Evolutionary conservation across 768 basidiomycete genomes (phyloP).

Genomic region (Leucosporidium creatinivorum): DNA sequence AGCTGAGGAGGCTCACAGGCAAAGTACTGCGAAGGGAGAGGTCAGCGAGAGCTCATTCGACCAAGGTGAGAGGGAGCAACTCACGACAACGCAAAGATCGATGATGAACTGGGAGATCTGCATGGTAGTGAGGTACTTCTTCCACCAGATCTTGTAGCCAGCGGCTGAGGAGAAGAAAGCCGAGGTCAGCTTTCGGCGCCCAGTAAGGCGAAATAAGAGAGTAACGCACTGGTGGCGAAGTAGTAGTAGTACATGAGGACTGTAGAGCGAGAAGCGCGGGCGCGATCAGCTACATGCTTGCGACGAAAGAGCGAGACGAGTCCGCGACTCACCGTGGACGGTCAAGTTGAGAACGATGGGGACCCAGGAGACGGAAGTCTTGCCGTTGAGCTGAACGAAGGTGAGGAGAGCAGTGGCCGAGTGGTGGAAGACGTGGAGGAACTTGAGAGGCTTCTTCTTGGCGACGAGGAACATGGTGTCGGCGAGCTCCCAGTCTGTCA

Average conservation of each 20-base stretch:
- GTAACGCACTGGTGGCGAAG: not conserved
- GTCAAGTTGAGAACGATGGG: constrained; percentile 61
- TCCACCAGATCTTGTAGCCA: constrained; percentile 5
- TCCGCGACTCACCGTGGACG: not conserved
- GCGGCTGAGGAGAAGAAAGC: not conserved
- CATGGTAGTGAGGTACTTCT: constrained; percentile 74
- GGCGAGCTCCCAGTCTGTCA: constrained; percentile 67
- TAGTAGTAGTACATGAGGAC: constrained; percentile 82
- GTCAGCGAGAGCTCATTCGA: not conserved
- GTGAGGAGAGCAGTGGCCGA: constrained; percentile 93
- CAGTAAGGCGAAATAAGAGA: not conserved
- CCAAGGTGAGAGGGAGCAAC: not conserved
- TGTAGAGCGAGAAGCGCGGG: too few relatives aligned
- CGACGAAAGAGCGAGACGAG: too few relatives aligned
- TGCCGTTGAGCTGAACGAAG: constrained; percentile 87
- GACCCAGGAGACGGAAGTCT: constrained; percentile 93
- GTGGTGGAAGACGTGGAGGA: constrained; percentile 98
- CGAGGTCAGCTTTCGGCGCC: not conserved
- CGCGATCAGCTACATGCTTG: too few relatives aligned
- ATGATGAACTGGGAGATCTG: constrained; percentile 94
- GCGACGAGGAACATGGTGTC: constrained; percentile 95
- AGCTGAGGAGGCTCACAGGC: constrained; percentile 61
- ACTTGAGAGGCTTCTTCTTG: constrained; percentile 91
- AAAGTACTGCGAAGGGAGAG: constrained; percentile 54
- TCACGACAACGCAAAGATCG: constrained; percentile 58